Base-by-base conservation (phyloP, 805 yeast genomes). In the Lipomyces yamadae region DNA sequence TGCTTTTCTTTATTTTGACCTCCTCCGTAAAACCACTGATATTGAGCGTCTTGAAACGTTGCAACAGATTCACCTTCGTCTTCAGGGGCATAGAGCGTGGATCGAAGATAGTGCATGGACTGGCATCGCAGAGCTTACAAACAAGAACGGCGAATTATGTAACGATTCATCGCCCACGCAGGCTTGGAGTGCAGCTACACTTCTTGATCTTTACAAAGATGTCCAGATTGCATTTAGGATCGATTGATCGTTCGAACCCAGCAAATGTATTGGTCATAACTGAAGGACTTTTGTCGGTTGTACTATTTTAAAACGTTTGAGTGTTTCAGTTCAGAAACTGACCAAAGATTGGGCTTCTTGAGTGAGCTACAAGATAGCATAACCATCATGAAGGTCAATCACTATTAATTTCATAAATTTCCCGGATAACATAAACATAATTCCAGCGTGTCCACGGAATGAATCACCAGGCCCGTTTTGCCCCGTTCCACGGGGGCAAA, bases 181-280 rank as follows among this genome's bases (percentile, higher is more conserved):
- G 77, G 98, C 98, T 0, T 94, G 99, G 99, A 91, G 97, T 75
- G 80, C 94, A 0, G 88, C 95, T 1, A 91, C 97, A 73, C 78
- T 95, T 65, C 77, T 94, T 39, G 98, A 94, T 76, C 79, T 94
- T 62, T 90, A 86, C 76, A 82, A 83, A 70, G 97, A 92, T 60
- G 65, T 60, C 29, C 64, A 64, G 53, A 13, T 34, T n/a, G 48
- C 48, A 8, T 52, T 52, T 32, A 8, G 29, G 8, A 24, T 42
- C n/a, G 48, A 42, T 42, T 15, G 48, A 42, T 15, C 18, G 15
- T 3, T 42, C 24, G 24, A 42, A 42, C 6, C 15, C 48, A n/a
- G 8, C 48, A n/a, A 3, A 24, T 7, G 18, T 15, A 24, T 15
- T 15, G 4, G 7, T 15, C 7, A 4, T 15, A 5, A 3, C 8